phyloP scores from a whole-genome alignment of 1,284 basidiomycete genomes.

The Trichosporon sp. region DNA sequence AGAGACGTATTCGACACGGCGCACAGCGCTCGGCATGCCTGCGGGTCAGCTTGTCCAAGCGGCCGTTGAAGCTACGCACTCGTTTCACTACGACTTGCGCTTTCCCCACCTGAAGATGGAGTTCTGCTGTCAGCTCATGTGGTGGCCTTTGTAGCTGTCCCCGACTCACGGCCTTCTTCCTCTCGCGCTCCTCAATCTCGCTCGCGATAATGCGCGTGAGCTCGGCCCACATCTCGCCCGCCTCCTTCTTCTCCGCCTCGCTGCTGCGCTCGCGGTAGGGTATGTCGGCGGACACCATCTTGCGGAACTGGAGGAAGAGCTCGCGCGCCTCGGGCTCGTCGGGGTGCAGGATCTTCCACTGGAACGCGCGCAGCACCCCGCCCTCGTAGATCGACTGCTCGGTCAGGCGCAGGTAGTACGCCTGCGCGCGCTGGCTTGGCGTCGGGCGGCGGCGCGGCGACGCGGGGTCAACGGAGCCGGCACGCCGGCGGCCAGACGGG shows the following conservation, averaged over 20 bases:
- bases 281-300: not conserved
- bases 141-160: too few relatives aligned
- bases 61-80: not conserved
- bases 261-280: not conserved
- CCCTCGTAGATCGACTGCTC: constrained; percentile 1
- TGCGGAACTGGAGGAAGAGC: not conserved
- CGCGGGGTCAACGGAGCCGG: too few relatives aligned
- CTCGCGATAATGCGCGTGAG: not conserved
- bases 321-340: not conserved
- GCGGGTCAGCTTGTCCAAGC: not conserved
- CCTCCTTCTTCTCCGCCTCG: not conserved
- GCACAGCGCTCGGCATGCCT: too few relatives aligned
- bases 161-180: not conserved
- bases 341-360: not conserved
- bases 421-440: not conserved
- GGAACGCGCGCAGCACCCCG: not conserved
- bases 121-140: not conserved
- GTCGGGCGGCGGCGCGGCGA: not conserved
- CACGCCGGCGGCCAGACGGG: not conserved
- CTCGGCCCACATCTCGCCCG: not conserved
- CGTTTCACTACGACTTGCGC: not conserved
- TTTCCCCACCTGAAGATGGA: not conserved
- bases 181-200: not conserved
- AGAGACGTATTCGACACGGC: too few relatives aligned
- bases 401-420: not conserved